Evolutionary conservation across 345 rosid species (phyloP).

Genomic region (Arabis hirsuta): DNA sequence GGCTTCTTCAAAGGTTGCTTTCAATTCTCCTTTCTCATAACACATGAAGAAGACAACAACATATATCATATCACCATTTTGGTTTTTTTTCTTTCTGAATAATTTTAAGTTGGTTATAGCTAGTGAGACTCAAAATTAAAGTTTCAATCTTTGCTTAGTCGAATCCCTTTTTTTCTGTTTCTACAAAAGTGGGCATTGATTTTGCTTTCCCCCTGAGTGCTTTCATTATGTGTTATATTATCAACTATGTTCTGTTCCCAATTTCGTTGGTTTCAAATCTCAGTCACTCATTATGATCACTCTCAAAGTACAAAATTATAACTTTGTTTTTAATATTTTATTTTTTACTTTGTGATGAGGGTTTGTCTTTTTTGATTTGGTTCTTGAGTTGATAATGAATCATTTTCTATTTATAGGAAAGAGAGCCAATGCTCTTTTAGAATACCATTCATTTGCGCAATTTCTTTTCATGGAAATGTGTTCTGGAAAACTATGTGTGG

Average conservation of each 20-base stretch:
- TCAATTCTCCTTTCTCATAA: constrained; percentile 48
- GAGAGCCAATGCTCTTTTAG: constrained; percentile 31
- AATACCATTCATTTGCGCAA: constrained; percentile 27
- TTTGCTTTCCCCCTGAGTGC: constrained; percentile 34
- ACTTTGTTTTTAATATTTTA: constrained; percentile 12
- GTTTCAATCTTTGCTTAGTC: constrained; percentile 18
- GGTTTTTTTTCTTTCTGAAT: neutral
- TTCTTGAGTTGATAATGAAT: constrained; percentile 42
- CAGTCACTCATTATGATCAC: constrained; percentile 40
- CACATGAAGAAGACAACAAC: constrained; percentile 52
- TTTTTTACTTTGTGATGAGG: constrained; percentile 16
- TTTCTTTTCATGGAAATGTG: constrained; percentile 29
- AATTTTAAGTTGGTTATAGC: constrained; percentile 45
- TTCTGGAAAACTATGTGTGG: constrained; percentile 32
- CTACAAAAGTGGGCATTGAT: constrained; percentile 19
- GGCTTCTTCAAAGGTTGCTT: constrained; percentile 78
- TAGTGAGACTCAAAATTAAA: constrained; percentile 37
- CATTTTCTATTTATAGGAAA: constrained; percentile 39
- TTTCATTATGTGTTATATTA: constrained; percentile 43
- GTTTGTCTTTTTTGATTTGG: constrained; percentile 9
- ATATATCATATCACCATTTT: constrained; percentile 43
- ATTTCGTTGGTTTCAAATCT: constrained; percentile 38
- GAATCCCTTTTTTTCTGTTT: neutral
- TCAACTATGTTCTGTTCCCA: constrained; percentile 32
- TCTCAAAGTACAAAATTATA: constrained; percentile 39